These are phyloP conservation scores for Rhizopus delemar DNA, from an alignment of 371 early-diverging fungal genomes.

Conservation along the genomic window DNA sequence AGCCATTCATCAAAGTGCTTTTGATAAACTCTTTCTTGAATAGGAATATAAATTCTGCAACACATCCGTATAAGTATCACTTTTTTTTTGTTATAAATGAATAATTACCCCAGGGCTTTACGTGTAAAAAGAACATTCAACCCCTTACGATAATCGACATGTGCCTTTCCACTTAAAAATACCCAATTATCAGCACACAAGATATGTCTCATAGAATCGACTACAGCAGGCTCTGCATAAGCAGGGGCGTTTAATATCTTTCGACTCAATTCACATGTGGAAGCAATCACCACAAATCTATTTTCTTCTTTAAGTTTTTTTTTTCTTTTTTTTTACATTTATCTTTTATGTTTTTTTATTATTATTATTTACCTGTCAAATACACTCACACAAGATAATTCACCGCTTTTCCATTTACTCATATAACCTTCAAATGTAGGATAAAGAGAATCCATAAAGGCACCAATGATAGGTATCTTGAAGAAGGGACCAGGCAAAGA, in stretches of 20 bases:
- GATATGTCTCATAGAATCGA: constrained; percentile 54
- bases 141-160: constrained; percentile 53
- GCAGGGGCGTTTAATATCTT: constrained; percentile 52
- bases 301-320: not conserved
- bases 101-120: constrained; percentile 49
- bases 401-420: constrained; percentile 59
- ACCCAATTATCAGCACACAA: constrained; percentile 56
- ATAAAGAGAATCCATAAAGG: constrained; percentile 55
- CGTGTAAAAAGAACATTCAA: constrained; percentile 54
- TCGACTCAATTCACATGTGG: constrained; percentile 53
- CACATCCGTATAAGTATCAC: not conserved
- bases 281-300: constrained; percentile 58
- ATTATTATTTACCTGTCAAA: constrained; percentile 46
- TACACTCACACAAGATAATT: constrained; percentile 55
- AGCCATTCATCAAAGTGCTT: constrained; percentile 53
- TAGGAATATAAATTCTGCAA: constrained; percentile 49
- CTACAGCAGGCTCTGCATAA: constrained; percentile 48
- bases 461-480: constrained; percentile 56
- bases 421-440: constrained; percentile 59
- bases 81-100: not conserved
- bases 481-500: constrained; percentile 51
- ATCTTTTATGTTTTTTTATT: constrained; percentile 7
- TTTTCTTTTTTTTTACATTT: constrained; percentile 3
- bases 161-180: constrained; percentile 51
- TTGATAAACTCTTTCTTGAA: constrained; percentile 49